These are phyloP conservation scores for Phoenix dactylifera DNA, from an alignment of 176 grass and related monocot species.

Conservation along the genomic window DNA sequence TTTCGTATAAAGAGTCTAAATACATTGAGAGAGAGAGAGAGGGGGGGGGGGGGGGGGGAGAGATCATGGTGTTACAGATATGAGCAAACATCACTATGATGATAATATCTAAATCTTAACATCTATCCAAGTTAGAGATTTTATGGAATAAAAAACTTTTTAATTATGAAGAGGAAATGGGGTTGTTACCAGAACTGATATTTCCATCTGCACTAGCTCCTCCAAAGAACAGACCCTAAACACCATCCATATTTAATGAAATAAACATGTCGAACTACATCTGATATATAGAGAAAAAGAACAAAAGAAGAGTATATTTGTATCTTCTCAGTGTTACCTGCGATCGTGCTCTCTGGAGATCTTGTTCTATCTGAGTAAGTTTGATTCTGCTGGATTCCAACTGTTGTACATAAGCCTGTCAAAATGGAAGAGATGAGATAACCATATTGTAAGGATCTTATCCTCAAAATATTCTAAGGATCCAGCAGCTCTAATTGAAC, in stretches of 20 bases:
- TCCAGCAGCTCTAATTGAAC: background rate
- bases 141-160: background rate
- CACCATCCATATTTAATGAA: too few species aligned
- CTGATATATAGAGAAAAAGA: too few species aligned
- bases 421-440: background rate
- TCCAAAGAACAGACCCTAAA: constrained; percentile 43
- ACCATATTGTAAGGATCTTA: too few species aligned
- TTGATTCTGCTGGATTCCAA: constrained; percentile 71
- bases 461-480: too few species aligned
- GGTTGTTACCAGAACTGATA: constrained; percentile 40
- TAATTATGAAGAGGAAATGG: background rate
- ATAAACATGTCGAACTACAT: too few species aligned
- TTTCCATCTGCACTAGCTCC: constrained; percentile 57
- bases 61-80: too few species aligned
- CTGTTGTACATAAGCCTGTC: constrained; percentile 74
- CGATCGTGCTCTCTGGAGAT: constrained; percentile 62
- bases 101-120: too few species aligned
- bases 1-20: background rate
- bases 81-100: too few species aligned
- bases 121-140: too few species aligned
- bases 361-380: constrained; percentile 69
- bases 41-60: too few species aligned
- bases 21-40: constrained; percentile 13
- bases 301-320: too few species aligned
- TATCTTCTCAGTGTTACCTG: constrained; percentile 30